Percentiles rank a stretch among this genome's conserved stretches.
These are phyloP conservation scores for Silybum marianum DNA, from an alignment of 129 eudicot genomes.

Conservation along the genomic window DNA sequence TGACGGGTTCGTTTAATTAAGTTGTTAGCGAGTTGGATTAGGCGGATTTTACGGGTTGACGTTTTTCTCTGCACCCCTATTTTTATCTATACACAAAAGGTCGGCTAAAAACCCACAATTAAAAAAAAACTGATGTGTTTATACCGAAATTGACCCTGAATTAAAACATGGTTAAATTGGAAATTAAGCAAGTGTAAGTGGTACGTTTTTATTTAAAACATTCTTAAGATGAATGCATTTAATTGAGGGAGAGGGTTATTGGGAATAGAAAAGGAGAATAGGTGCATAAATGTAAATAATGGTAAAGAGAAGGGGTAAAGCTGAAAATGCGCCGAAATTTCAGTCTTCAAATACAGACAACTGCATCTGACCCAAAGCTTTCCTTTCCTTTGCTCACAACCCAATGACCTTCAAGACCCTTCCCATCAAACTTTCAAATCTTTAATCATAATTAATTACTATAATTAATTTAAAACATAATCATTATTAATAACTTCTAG, in stretches of 20 bases:
- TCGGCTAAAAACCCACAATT: no score
- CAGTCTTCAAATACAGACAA: conserved; percentile 18
- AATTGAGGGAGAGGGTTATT: not conserved
- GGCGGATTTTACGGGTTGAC: no score
- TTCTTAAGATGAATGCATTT: not conserved
- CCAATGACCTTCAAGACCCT: conserved; percentile 18
- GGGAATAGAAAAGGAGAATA: not conserved
- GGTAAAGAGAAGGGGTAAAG: conserved; percentile 21
- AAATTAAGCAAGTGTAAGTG: not conserved
- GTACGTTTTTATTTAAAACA: not conserved
- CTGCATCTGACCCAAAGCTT: conserved; percentile 9
- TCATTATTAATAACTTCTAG: not conserved
- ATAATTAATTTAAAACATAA: not conserved
- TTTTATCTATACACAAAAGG: no score
- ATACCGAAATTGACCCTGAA: no score
- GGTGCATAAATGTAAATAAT: conserved; percentile 28
- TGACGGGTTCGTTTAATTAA: no score
- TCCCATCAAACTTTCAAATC: conserved; percentile 18
- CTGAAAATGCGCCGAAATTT: conserved; percentile 36
- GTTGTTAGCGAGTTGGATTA: no score
- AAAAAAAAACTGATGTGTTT: no score
- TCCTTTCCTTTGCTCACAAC: conserved; percentile 16
- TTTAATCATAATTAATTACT: not conserved
- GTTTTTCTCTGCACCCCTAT: no score
- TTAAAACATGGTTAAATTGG: no score